A percentile compares a stretch with the other conserved stretches of the same genome.
These are phyloP conservation scores for Amaranthus cruentus DNA, from an alignment of 148 eudicot genomes.

Conservation along the genomic window DNA sequence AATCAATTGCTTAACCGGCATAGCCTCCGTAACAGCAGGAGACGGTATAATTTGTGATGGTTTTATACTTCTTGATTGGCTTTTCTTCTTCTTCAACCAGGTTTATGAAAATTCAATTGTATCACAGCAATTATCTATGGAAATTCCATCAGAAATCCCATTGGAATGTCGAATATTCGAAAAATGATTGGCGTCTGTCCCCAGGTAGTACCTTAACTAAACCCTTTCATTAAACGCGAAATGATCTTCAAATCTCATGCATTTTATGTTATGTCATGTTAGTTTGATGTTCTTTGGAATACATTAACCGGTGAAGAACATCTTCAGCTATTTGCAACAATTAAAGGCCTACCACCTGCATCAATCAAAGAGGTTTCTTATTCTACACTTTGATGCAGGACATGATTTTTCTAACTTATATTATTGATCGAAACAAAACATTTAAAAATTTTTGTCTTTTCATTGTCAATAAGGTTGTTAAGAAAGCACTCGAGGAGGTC, in stretches of 20 bases:
- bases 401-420: background rate
- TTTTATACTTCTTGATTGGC: background rate
- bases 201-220: slow-evolving; percentile 44
- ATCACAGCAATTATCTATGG: slow-evolving; percentile 70
- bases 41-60: slow-evolving; percentile 47
- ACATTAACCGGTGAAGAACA: slow-evolving; percentile 79
- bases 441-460: background rate
- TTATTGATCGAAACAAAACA: background rate
- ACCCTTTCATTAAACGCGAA: background rate
- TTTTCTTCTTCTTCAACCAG: background rate
- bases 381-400: background rate
- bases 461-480: slow-evolving; percentile 34
- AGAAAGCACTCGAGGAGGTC: slow-evolving; percentile 68
- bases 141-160: slow-evolving; percentile 62
- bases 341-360: slow-evolving; percentile 71
- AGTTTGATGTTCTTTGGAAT: slow-evolving; percentile 95
- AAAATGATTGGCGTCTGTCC: slow-evolving; percentile 86
- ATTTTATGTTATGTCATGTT: background rate
- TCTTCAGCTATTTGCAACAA: slow-evolving; percentile 71
- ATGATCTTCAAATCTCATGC: background rate
- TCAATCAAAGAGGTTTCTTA: slow-evolving; percentile 44
- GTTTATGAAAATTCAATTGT: background rate
- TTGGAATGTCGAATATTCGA: slow-evolving; percentile 78
- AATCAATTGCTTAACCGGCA: slow-evolving; percentile 83
- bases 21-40: slow-evolving; percentile 71